These are phyloP conservation scores for Saccharomycodes ludwigii DNA, from an alignment of 805 yeast species.

Conservation along the genomic window DNA sequence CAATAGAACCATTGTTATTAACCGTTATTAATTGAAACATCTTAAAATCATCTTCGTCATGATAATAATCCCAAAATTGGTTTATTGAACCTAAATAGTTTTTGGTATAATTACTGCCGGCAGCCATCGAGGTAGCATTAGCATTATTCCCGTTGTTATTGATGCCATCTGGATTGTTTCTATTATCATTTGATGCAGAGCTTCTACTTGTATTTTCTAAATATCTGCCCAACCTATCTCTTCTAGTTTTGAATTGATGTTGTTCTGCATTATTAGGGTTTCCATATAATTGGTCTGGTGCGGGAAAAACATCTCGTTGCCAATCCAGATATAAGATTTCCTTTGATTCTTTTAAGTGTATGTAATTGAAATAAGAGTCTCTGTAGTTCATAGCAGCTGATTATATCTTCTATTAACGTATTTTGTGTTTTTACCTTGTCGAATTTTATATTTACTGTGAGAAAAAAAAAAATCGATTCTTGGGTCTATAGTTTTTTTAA, in stretches of 20 bases:
- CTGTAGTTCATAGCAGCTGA: slow-evolving; percentile 13
- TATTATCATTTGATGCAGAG: slow-evolving; percentile 2
- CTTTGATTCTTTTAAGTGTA: slow-evolving; percentile 14
- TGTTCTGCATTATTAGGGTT: slow-evolving; percentile 7
- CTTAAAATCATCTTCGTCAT: slow-evolving; percentile 22
- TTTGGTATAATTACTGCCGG: neutral
- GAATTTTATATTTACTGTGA: neutral
- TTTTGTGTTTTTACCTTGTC: neutral
- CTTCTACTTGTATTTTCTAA: too few species aligned
- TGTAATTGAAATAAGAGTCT: slow-evolving; percentile 19
- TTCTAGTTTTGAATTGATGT: slow-evolving; percentile 4
- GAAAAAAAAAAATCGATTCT: neutral
- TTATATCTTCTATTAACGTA: neutral
- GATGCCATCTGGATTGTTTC: neutral
- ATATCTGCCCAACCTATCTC: too few species aligned
- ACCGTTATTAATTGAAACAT: slow-evolving; percentile 14
- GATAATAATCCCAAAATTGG: slow-evolving; percentile 21
- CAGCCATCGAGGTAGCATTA: neutral
- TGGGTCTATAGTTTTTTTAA: neutral
- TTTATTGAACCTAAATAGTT: slow-evolving; percentile 4
- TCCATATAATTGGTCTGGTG: slow-evolving; percentile 15
- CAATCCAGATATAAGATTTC: slow-evolving; percentile 19
- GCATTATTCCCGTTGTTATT: neutral
- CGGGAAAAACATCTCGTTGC: slow-evolving; percentile 19
- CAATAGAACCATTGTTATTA: slow-evolving; percentile 17